A percentile compares a stretch with the other conserved stretches of the same genome.
Evolutionary conservation across 1,284 basidiomycete genomes (phyloP).

Genomic region (Ustilago bromivora): DNA sequence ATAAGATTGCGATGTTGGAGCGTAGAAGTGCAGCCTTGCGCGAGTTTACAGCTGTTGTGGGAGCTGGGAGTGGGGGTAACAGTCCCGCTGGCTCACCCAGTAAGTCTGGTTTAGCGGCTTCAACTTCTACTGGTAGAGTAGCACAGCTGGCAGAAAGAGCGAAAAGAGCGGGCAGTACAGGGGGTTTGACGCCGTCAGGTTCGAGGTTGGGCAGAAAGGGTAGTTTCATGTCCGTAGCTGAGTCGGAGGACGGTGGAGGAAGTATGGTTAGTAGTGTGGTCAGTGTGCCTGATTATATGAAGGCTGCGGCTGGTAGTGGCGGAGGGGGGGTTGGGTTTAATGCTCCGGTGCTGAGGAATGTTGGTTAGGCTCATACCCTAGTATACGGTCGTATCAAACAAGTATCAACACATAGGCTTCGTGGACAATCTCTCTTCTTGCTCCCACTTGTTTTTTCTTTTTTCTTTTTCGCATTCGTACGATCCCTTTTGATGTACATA

Average conservation of each 20-base stretch:
- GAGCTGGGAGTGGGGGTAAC: neutral
- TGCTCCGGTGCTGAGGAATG: constrained; percentile 45
- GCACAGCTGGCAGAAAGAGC: constrained; percentile 19
- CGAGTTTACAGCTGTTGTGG: constrained; percentile 38
- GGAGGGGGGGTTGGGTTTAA: constrained; percentile 36
- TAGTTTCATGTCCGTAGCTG: constrained; percentile 26
- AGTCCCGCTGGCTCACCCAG: constrained; percentile 15
- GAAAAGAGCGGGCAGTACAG: constrained; percentile 11
- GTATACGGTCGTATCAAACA: neutral
- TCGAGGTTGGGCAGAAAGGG: constrained; percentile 39
- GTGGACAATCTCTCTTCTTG: neutral
- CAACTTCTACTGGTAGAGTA: constrained; percentile 11
- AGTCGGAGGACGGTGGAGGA: constrained; percentile 24
- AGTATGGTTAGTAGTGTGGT: constrained; percentile 27
- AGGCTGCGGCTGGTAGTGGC: constrained; percentile 5
- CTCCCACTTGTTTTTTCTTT: neutral
- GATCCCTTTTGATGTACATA: neutral
- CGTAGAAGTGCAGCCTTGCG: constrained; percentile 38
- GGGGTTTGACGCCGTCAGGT: constrained; percentile 4
- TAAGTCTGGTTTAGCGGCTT: neutral
- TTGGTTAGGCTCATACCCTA: constrained; percentile 3
- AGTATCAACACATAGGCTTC: neutral
- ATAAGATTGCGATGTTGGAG: constrained; percentile 66
- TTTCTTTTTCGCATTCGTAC: constrained; percentile 1
- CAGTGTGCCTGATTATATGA: constrained; percentile 50